Evolutionary conservation across 2,329 filamentous ascomycete genomes (phyloP), one percentile per base, ranked within the genome.

Genomic region (Stagonosporopsis cucurbitacearum): DNA sequence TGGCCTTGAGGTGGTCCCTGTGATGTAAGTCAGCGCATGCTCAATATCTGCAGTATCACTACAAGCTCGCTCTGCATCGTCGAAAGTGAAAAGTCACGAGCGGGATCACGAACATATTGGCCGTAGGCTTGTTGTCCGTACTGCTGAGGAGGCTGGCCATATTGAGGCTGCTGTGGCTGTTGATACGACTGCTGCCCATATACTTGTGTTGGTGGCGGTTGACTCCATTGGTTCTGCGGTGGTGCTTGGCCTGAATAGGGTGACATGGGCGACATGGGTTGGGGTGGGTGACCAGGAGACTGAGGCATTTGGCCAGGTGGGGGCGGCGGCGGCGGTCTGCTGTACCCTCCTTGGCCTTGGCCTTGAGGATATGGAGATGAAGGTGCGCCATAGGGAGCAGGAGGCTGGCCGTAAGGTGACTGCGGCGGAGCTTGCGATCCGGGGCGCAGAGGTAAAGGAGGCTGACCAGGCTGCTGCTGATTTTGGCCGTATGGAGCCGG

Each of bases 341-440:
- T 74, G 60, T 75, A 75, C 19, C 64, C 67, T 2, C 66, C 63
- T 51, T 75, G 71, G 23, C 61, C 66, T 55, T 73, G 71, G 46
- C 61, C 66, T 55, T 73, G 71, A 47, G 72, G 69, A 57, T 75
- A 75, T 2, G 77, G 76, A 36, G 66, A 69, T 48, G 66, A 66
- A 7, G 74, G 69, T 50, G 70, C 46, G 35, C 65, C 71, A 69
- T 81, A 82, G 36, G 54, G 67, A 46, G 42, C 63, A 69, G 46
- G 46, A 6, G 70, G 68, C 54, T 77, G 77, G 37, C 77, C 71
- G 52, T 78, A 78, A 43, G 77, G 74, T 50, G 79, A 79, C 55
- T 78, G 75, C 39, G 76, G 74, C 37, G 73, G 69, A 35, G 73
- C 69, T 47, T 68, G 67, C 23, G 71, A 75, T 53, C 71, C 71